Conservation (phyloP, 2,329 filamentous ascomycete species). For the Capronia americana region DNA sequence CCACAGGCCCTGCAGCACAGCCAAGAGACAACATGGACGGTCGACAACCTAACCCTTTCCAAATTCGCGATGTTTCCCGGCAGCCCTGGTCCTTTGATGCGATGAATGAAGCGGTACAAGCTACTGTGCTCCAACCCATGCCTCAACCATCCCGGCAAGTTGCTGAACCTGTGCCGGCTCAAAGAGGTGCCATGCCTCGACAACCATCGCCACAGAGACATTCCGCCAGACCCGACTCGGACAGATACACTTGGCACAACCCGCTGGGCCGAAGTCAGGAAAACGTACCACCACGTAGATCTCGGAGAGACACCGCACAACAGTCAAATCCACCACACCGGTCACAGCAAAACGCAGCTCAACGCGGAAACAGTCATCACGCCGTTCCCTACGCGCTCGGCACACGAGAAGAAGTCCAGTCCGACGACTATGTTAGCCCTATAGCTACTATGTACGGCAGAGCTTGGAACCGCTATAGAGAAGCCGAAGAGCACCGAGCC, state of each 20-base stretch:
- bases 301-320: neutral
- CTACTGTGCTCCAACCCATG: neutral
- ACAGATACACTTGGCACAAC: conserved; percentile 1
- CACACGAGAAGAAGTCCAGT: conserved; percentile 38
- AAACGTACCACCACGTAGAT: neutral
- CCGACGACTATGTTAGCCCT: conserved; percentile 38
- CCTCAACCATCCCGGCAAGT: neutral
- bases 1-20: neutral
- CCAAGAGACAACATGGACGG: conserved; percentile 20
- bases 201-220: neutral
- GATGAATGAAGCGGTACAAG: neutral
- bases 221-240: neutral
- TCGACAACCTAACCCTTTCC: conserved; percentile 9
- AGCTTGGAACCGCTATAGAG: conserved; percentile 37
- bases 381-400: conserved; percentile 35
- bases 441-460: conserved; percentile 35
- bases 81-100: conserved; percentile 22
- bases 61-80: neutral
- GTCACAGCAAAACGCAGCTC: neutral
- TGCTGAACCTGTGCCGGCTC: neutral
- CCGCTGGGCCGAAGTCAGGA: neutral
- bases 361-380: conserved; percentile 3
- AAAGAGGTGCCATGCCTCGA: neutral
- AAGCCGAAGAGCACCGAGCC: conserved; percentile 29
- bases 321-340: neutral